Evolutionary conservation across 2,329 filamentous ascomycete species (phyloP).

Genomic region (Xylariaceae sp.): DNA sequence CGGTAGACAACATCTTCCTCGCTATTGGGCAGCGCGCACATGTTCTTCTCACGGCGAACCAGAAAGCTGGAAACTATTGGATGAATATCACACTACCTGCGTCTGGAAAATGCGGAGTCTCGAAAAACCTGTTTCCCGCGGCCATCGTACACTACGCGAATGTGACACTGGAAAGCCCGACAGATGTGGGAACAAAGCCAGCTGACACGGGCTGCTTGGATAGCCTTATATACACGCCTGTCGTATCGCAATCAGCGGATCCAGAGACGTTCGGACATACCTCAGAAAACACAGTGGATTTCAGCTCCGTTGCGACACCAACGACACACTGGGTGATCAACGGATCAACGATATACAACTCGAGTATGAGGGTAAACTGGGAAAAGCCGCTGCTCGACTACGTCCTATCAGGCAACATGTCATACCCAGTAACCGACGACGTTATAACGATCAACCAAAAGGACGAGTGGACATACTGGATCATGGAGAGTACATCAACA

Average conservation of each 20-base stretch:
- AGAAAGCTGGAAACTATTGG: slow-evolving; percentile 41
- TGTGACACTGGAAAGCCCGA: too few species aligned
- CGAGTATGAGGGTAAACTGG: neutral
- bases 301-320: slow-evolving; percentile 1
- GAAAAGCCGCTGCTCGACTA: too few species aligned
- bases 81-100: slow-evolving; percentile 23
- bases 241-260: neutral
- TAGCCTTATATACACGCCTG: slow-evolving; percentile 1
- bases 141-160: neutral
- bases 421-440: too few species aligned
- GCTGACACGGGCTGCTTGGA: slow-evolving; percentile 1
- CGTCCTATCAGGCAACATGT: too few species aligned
- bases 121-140: neutral
- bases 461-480: too few species aligned
- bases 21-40: slow-evolving; percentile 4
- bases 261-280: slow-evolving; percentile 1
- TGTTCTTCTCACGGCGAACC: slow-evolving; percentile 28
- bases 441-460: too few species aligned
- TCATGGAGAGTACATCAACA: too few species aligned
- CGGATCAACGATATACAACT: slow-evolving; percentile 1
- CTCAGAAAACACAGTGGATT: neutral
- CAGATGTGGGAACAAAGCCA: neutral
- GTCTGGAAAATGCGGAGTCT: neutral
- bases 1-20: slow-evolving; percentile 1
- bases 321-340: slow-evolving; percentile 5